phyloP scores from a whole-genome alignment of 2,329 filamentous ascomycete species.

The Boeremia exigua region DNA sequence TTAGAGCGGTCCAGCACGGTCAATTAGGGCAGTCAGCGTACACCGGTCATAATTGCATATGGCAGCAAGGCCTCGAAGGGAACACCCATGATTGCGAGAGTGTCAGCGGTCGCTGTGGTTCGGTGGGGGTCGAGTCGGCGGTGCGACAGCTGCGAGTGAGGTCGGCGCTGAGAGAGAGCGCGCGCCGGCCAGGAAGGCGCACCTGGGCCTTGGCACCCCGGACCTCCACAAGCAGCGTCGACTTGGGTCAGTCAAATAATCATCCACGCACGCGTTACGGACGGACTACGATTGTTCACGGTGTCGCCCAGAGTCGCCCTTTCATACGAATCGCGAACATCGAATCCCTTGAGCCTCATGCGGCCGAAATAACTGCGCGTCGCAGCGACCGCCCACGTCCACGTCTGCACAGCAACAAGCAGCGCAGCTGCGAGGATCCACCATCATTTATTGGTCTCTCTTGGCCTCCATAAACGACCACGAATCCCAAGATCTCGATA shows the following conservation, averaged over 20 bases:
- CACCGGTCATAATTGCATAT: slow-evolving; percentile 67
- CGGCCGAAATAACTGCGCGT: slow-evolving; percentile 33
- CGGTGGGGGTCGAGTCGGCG: slow-evolving; percentile 24
- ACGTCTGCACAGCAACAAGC: slow-evolving; percentile 32
- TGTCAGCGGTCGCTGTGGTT: slow-evolving; percentile 29
- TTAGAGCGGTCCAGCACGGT: slow-evolving; percentile 24
- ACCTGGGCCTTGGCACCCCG: slow-evolving; percentile 17
- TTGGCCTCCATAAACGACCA: not conserved
- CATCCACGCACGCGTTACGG: slow-evolving; percentile 37
- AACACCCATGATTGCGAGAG: slow-evolving; percentile 63
- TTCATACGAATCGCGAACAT: slow-evolving; percentile 44
- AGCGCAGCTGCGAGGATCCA: slow-evolving; percentile 31
- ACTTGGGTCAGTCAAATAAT: slow-evolving; percentile 35
- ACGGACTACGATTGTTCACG: slow-evolving; percentile 30
- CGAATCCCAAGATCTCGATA: not conserved
- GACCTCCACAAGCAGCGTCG: slow-evolving; percentile 34
- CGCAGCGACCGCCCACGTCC: slow-evolving; percentile 26
- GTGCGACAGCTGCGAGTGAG: slow-evolving; percentile 11
- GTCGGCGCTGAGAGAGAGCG: slow-evolving; percentile 17
- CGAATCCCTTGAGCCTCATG: slow-evolving; percentile 20
- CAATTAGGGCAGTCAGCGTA: slow-evolving; percentile 49
- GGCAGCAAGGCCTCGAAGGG: slow-evolving; percentile 71
- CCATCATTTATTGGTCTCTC: slow-evolving; percentile 2
- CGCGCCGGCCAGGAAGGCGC: slow-evolving; percentile 12
- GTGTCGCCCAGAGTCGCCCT: slow-evolving; percentile 43